These are phyloP conservation scores for Ceratocystis diversiconidia DNA, from an alignment of 2,329 filamentous ascomycete genomes.

Conservation along the genomic window DNA sequence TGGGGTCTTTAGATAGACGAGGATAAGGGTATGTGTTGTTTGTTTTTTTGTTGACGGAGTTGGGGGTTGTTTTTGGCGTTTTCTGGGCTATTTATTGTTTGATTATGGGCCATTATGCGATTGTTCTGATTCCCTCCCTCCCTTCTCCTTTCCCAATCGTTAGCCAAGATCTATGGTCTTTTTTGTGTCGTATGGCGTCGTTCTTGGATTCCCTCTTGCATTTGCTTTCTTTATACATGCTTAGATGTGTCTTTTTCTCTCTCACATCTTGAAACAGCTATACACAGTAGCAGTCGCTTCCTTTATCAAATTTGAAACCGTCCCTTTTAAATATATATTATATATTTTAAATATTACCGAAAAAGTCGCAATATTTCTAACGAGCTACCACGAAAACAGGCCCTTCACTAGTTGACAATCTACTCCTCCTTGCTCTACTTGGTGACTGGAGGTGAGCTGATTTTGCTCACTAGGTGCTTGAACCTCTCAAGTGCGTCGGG, in stretches of 20 bases:
- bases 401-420: background rate
- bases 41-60: background rate
- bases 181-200: too few species aligned
- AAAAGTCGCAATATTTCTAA: background rate
- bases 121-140: background rate
- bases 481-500: conserved; percentile 1
- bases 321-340: too few species aligned
- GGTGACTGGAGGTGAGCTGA: background rate
- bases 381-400: background rate
- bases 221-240: background rate
- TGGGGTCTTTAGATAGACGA: conserved; percentile 10
- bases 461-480: background rate
- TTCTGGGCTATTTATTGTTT: background rate
- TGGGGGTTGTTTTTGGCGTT: conserved; percentile 4
- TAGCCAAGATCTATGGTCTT: too few species aligned
- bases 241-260: background rate
- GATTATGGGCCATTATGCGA: background rate
- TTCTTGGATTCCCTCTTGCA: too few species aligned
- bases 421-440: background rate
- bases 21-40: background rate
- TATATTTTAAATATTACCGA: background rate
- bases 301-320: too few species aligned
- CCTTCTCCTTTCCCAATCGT: background rate
- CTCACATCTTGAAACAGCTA: background rate
- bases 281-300: background rate